Evolutionary conservation across 331 rosid species (phyloP).

Genomic region (Dryas integrifolia): DNA sequence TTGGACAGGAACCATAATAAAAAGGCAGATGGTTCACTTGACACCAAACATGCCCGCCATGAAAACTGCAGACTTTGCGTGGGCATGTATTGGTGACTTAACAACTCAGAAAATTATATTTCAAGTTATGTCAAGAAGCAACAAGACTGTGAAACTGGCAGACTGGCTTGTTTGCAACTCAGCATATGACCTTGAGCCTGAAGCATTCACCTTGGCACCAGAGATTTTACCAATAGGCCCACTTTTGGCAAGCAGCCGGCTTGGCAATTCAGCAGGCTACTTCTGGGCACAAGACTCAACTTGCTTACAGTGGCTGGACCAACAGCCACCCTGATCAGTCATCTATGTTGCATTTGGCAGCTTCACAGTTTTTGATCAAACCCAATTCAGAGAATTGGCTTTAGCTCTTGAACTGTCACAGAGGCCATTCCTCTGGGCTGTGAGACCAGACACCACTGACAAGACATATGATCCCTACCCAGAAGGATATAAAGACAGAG

Average conservation of each 20-base stretch:
- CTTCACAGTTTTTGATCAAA: constrained; percentile 19
- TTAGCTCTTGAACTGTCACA: constrained; percentile 31
- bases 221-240: constrained; percentile 38
- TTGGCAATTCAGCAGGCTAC: not conserved
- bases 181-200: constrained; percentile 35
- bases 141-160: constrained; percentile 13
- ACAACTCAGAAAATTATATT: constrained; percentile 39
- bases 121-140: constrained; percentile 31
- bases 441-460: constrained; percentile 29
- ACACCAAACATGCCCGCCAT: constrained; percentile 42
- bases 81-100: constrained; percentile 40
- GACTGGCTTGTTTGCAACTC: constrained; percentile 62
- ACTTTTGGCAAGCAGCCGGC: not conserved
- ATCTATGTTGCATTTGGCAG: constrained; percentile 47
- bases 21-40: constrained; percentile 32
- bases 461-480: not conserved
- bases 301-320: constrained; percentile 39
- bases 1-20: constrained; percentile 12
- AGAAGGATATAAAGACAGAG: constrained; percentile 22
- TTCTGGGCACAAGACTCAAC: constrained; percentile 32
- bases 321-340: constrained; percentile 29
- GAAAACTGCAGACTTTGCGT: constrained; percentile 36
- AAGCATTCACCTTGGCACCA: constrained; percentile 29
- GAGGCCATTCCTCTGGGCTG: constrained; percentile 38
- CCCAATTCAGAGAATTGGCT: constrained; percentile 37